A percentile compares a stretch with the other conserved stretches of the same genome.
These are phyloP conservation scores for Microascus cirrosus DNA, from an alignment of 2,329 filamentous ascomycete species.

Conservation along the genomic window DNA sequence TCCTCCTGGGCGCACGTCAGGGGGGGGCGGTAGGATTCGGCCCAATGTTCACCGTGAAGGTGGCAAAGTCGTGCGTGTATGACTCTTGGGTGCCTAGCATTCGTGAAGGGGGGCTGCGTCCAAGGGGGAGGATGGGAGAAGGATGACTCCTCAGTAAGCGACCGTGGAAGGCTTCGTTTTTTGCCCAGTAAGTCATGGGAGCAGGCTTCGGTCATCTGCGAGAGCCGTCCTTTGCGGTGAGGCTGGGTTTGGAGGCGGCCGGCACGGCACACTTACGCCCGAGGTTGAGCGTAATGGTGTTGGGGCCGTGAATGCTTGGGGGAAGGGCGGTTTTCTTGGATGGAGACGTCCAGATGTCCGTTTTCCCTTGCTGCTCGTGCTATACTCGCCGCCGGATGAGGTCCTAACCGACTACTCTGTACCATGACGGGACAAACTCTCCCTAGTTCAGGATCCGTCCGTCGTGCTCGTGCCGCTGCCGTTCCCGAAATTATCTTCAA, in stretches of 20 bases:
- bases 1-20: not conserved
- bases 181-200: not conserved
- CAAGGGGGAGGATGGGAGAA: not conserved
- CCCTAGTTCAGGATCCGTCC: not conserved
- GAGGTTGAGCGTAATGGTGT: not conserved
- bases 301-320: not conserved
- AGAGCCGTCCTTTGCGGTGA: no score
- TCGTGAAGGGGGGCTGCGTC: not conserved
- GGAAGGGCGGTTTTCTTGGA: no score
- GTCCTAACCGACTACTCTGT: no score
- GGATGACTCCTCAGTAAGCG: not conserved
- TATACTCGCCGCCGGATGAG: no score
- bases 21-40: not conserved
- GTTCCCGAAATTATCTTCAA: not conserved
- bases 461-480: not conserved
- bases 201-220: not conserved
- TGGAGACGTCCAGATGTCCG: no score
- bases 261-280: not conserved
- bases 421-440: no score
- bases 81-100: not conserved
- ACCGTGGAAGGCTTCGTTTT: not conserved
- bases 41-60: not conserved
- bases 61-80: not conserved
- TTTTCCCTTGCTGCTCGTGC: no score
- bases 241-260: not conserved